These are phyloP conservation scores for Penicillium sp. DNA, from an alignment of 2,329 filamentous ascomycete species.

Conservation along the genomic window DNA sequence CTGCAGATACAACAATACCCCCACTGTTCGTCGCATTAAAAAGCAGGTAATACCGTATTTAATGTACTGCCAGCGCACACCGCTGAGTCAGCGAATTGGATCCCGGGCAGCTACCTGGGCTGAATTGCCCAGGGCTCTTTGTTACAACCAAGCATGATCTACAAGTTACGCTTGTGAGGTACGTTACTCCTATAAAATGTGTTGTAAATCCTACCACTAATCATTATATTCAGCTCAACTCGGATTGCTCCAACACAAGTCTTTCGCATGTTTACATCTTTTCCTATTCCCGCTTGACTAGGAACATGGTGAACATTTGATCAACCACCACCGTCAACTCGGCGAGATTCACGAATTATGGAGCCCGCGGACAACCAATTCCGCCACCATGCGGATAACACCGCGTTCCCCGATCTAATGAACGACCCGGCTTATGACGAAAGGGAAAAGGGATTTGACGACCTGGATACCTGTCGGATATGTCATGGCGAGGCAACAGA, in stretches of 20 bases:
- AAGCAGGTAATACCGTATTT: background rate
- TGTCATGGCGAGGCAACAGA: constrained; percentile 83
- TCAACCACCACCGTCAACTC: constrained; percentile 20
- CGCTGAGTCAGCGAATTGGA: constrained; percentile 12
- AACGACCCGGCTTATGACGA: constrained; percentile 53
- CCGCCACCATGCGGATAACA: constrained; percentile 20
- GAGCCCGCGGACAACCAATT: constrained; percentile 24
- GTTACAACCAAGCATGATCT: constrained; percentile 1
- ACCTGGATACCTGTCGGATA: constrained; percentile 89
- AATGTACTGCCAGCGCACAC: background rate
- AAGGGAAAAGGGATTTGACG: constrained; percentile 45
- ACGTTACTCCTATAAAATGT: background rate
- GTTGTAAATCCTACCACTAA: background rate
- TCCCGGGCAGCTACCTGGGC: constrained; percentile 1
- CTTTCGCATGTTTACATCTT: constrained; percentile 4
- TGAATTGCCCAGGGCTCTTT: constrained; percentile 1
- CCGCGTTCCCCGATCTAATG: constrained; percentile 52
- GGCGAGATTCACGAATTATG: constrained; percentile 23
- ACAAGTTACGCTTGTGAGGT: background rate
- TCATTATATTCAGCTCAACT: background rate
- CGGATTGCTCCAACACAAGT: background rate
- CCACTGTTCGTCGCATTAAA: too few species aligned
- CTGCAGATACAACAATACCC: constrained; percentile 9
- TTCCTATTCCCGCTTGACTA: background rate
- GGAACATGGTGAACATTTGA: constrained; percentile 26